Evolutionary conservation across 202 grass and related monocot species (phyloP).

Genomic region (Dendrocalamus latiflorus): DNA sequence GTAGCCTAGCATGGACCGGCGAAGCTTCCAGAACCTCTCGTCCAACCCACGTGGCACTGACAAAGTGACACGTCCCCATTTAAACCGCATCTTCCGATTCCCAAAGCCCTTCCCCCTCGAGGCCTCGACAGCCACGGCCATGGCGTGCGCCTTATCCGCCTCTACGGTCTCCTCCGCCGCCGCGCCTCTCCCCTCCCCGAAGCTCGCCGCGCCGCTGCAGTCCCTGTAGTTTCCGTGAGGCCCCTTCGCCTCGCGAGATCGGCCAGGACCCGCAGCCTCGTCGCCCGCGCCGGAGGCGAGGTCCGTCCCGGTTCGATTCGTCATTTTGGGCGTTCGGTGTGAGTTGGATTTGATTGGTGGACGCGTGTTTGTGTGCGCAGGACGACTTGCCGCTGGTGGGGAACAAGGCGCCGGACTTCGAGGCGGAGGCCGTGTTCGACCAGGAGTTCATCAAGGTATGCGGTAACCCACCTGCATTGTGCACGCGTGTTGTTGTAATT

Average conservation of each 20-base stretch:
- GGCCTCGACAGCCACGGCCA: conserved; percentile 19
- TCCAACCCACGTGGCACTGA: neutral
- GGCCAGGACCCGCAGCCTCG: conserved; percentile 32
- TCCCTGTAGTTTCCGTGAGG: conserved; percentile 6
- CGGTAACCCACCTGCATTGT: neutral
- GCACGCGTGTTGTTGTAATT: neutral
- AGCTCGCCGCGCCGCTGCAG: conserved; percentile 5
- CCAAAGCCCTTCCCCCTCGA: neutral
- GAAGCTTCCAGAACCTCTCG: neutral
- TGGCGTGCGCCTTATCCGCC: conserved; percentile 48
- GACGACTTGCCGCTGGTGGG: conserved; percentile 50
- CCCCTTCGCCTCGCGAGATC: conserved; percentile 24
- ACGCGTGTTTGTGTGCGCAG: conserved; percentile 21
- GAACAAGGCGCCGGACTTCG: conserved; percentile 49
- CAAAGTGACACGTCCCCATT: conserved; percentile 1
- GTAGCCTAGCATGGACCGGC: neutral
- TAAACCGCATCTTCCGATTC: neutral
- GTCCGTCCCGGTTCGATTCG: conserved; percentile 13
- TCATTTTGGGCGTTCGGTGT: neutral
- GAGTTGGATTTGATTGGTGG: neutral
- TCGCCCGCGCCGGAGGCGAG: conserved; percentile 27
- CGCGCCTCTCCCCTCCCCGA: conserved; percentile 3
- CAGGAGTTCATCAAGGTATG: conserved; percentile 66
- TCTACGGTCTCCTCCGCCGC: neutral
- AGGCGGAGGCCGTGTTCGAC: conserved; percentile 61